phyloP scores from a whole-genome alignment of 2,329 filamentous ascomycete species.

The Colletotrichum gigasporum region DNA sequence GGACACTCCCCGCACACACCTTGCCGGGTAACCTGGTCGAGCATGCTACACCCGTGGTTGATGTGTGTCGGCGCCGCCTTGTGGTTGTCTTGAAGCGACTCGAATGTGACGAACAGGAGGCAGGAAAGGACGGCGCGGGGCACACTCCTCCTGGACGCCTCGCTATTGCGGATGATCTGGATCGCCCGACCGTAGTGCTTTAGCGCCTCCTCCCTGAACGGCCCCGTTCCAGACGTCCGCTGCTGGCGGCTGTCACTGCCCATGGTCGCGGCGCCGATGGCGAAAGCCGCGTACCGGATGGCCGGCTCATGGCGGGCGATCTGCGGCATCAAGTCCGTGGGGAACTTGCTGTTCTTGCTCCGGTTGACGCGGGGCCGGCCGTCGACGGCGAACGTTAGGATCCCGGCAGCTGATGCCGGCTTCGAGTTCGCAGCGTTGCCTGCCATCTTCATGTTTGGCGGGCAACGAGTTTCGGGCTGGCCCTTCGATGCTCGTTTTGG shows the following conservation, averaged over 20 bases:
- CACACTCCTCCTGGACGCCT: conserved; percentile 43
- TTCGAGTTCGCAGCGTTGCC: neutral
- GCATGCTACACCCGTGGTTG: conserved; percentile 41
- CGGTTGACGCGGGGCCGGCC: neutral
- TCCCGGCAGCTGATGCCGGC: neutral
- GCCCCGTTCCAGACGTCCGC: neutral
- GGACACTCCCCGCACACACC: conserved; percentile 3
- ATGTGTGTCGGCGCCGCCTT: conserved; percentile 50
- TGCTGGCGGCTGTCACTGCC: conserved; percentile 41
- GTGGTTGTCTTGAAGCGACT: conserved; percentile 48
- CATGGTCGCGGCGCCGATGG: conserved; percentile 44
- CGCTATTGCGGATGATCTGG: conserved; percentile 44
- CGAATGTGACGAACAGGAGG: conserved; percentile 52
- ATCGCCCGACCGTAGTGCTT: conserved; percentile 51
- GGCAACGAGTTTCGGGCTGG: too few species aligned
- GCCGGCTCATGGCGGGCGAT: conserved; percentile 33
- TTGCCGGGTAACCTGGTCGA: neutral
- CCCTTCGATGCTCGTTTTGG: too few species aligned
- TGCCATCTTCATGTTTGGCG: too few species aligned
- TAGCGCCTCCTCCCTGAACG: conserved; percentile 37
- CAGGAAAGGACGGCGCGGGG: conserved; percentile 48
- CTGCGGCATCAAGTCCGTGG: conserved; percentile 30
- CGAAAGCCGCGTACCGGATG: conserved; percentile 50
- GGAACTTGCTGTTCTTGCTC: conserved; percentile 12
- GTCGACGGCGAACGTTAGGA: neutral